Base-by-base conservation (phyloP, 75 land plant genomes). In the Isoetes taiwanensis region DNA sequence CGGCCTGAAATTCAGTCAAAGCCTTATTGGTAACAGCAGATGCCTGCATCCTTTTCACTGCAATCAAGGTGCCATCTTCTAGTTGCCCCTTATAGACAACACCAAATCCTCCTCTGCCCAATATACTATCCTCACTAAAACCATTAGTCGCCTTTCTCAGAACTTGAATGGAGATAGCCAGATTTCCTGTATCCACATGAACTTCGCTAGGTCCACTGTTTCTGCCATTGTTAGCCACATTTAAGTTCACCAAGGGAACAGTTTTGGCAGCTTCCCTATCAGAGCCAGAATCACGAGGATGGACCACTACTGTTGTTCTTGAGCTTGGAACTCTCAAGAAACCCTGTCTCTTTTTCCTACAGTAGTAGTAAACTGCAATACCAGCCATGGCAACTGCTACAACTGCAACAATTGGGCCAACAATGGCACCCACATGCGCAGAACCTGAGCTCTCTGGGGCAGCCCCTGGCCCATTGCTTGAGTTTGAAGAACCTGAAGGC, bases 71-170 rank as follows among this genome's bases (percentile, higher is more conserved):
- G 12, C 99, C 99, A 76, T 89, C 90, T 33, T 89, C 79, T 21
- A 94, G 60, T 60, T 77, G 80, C 24, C 99, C 99, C 62, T 80
- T 84, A 57, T 94, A 94, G 32, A 94, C 99, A 0, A 76, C 89
- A 1, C 99, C 99, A 59, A 94, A 94, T 0, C 99, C 99, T 11
- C 99, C 99, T 21, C 88, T 81, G 1, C 99, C 99, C 34, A 94
- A 79, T 56, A 81, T 84, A 61, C 86, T 94, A 39, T 82, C 76
- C 28, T 78, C 68, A 0, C 83, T 53, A 62, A 94, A 94, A 57
- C 82, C 70, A 12, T 71, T 67, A 8, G 99, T 94, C 2, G 77
- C 99, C 48, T 63, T 59, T 10, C 86, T 70, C 30, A 94, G 80
- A 23, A 89, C 72, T 46, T 84, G 80, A 5, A 88, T 80, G 11